These are phyloP conservation scores for Pyrenula aspistea DNA, from an alignment of 495 filamentous ascomycete species.

Conservation along the genomic window DNA sequence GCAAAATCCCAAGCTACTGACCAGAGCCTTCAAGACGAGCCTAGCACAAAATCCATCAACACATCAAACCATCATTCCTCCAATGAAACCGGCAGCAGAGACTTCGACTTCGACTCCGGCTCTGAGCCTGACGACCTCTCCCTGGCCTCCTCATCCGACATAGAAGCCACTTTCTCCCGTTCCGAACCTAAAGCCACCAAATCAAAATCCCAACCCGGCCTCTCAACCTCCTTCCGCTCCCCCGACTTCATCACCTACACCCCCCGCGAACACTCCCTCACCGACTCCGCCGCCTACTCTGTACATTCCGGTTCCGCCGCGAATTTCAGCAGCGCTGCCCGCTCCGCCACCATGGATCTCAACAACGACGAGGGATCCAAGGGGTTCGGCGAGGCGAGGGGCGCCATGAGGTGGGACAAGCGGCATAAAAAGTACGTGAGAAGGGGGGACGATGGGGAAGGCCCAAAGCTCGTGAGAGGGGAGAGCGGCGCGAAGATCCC, in stretches of 20 bases:
- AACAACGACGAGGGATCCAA: slow-evolving; percentile 70
- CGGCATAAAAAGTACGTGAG: slow-evolving; percentile 90
- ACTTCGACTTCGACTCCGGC: slow-evolving; percentile 23
- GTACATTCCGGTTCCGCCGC: slow-evolving; percentile 67
- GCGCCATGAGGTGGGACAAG: slow-evolving; percentile 90
- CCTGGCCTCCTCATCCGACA: slow-evolving; percentile 57
- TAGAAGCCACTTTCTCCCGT: slow-evolving; percentile 74
- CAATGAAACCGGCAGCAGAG: slow-evolving; percentile 16
- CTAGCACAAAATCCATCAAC: slow-evolving; percentile 23
- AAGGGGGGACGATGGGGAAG: slow-evolving; percentile 85
- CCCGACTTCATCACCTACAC: slow-evolving; percentile 85
- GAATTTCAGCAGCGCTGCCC: slow-evolving; percentile 74
- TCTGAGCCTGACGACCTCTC: slow-evolving; percentile 46
- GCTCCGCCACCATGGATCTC: slow-evolving; percentile 79
- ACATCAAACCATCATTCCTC: slow-evolving; percentile 19
- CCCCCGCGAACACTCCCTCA: slow-evolving; percentile 59
- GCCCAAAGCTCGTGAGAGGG: slow-evolving; percentile 73
- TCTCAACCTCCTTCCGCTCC: slow-evolving; percentile 53
- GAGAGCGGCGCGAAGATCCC: slow-evolving; percentile 95
- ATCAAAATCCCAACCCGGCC: slow-evolving; percentile 20
- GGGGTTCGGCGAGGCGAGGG: slow-evolving; percentile 58
- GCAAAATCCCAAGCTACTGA: slow-evolving; percentile 20
- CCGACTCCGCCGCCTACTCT: slow-evolving; percentile 83
- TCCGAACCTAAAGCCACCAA: slow-evolving; percentile 17
- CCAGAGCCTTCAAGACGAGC: slow-evolving; percentile 4